Percentiles rank a stretch among this genome's conserved stretches.
Evolutionary conservation across 192 early-diverging fungal species (phyloP).

Genomic region (Lobosporangium transversale): DNA sequence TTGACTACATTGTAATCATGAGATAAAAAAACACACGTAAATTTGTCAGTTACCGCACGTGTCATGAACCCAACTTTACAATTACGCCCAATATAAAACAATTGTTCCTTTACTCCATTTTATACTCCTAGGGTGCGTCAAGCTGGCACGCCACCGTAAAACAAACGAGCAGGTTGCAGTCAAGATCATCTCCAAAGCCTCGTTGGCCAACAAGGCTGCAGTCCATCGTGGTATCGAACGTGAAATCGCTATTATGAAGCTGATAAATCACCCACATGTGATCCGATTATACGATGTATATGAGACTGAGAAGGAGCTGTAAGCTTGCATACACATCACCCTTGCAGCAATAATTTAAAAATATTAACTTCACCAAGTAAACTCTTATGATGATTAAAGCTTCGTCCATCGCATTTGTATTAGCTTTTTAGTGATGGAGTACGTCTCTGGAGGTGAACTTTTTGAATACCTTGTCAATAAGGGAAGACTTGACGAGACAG

Average conservation of each 20-base stretch:
- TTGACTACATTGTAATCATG: too few species aligned
- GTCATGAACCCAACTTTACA: too few species aligned
- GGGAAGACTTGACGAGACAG: slow-evolving; percentile 55
- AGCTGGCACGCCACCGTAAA: slow-evolving; percentile 60
- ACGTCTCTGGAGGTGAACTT: slow-evolving; percentile 77
- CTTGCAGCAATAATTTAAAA: too few species aligned
- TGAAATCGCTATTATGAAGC: slow-evolving; percentile 66
- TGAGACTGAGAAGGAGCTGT: slow-evolving; percentile 55
- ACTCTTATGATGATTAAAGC: neutral
- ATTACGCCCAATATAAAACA: too few species aligned
- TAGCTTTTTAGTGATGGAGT: slow-evolving; percentile 71
- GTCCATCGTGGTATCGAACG: slow-evolving; percentile 62
- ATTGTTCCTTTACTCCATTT: too few species aligned
- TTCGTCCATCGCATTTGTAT: neutral
- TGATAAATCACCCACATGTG: slow-evolving; percentile 64
- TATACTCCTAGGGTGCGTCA: slow-evolving; percentile 55
- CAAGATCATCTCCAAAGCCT: slow-evolving; percentile 65
- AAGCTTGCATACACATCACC: slow-evolving; percentile 6
- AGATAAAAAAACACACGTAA: too few species aligned
- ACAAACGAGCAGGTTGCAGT: slow-evolving; percentile 66
- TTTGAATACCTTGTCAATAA: slow-evolving; percentile 77
- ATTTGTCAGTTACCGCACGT: too few species aligned
- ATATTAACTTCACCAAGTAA: too few species aligned
- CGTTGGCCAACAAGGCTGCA: slow-evolving; percentile 54
- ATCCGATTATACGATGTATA: slow-evolving; percentile 62